Evolutionary conservation across 2,329 filamentous ascomycete genomes (phyloP).

Genomic region (Colletotrichum sp.): DNA sequence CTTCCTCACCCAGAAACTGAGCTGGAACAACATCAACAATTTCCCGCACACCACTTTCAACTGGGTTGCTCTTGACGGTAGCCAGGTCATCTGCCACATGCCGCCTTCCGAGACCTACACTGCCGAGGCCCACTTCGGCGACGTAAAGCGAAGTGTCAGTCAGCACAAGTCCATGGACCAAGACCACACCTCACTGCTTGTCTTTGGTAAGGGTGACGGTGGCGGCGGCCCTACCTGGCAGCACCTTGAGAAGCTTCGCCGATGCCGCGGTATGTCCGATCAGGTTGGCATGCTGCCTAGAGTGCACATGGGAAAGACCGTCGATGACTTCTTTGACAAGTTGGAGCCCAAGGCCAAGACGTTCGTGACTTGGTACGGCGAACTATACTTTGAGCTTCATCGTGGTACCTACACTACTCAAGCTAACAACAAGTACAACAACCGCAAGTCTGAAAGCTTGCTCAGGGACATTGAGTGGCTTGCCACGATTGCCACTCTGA

Average conservation of each 20-base stretch:
- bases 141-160: conserved; percentile 85
- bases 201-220: conserved; percentile 96
- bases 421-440: conserved; percentile 96
- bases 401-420: conserved; percentile 97
- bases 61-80: conserved; percentile 95
- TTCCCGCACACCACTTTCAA: conserved; percentile 99
- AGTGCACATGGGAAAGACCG: conserved; percentile 85
- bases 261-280: conserved; percentile 91
- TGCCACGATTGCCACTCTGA: conserved; percentile 83
- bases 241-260: conserved; percentile 91
- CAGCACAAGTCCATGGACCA: conserved; percentile 97
- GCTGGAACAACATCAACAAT: conserved; percentile 99
- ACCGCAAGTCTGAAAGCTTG: conserved; percentile 83
- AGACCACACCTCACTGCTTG: conserved; percentile 86
- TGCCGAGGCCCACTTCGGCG: conserved; percentile 91
- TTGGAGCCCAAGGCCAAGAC: conserved; percentile 80
- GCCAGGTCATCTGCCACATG: conserved; percentile 98
- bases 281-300: conserved; percentile 83
- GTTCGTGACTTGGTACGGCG: conserved; percentile 95
- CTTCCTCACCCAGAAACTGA: conserved; percentile 97
- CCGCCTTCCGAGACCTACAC: conserved; percentile 95
- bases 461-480: conserved; percentile 88
- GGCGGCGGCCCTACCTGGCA: conserved; percentile 94
- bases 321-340: conserved; percentile 91
- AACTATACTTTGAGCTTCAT: conserved; percentile 97